These are phyloP conservation scores for Candida succiphila DNA, from an alignment of 805 yeast species.

Conservation along the genomic window DNA sequence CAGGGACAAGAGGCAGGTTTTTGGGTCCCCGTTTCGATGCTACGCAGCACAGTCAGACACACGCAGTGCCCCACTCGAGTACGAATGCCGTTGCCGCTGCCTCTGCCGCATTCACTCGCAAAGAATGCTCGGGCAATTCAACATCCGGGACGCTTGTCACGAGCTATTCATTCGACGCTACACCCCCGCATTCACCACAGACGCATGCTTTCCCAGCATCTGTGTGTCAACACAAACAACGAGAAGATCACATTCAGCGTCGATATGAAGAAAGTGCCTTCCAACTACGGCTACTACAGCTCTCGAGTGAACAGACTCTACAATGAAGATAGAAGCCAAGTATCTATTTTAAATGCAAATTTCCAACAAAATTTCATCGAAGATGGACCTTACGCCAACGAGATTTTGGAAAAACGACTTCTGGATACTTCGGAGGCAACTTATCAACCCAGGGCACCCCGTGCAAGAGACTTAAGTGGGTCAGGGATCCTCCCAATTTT, in stretches of 20 bases:
- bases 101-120: too few relatives aligned
- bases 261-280: conserved; percentile 54
- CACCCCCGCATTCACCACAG: too few relatives aligned
- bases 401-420: conserved; percentile 8
- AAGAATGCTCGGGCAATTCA: too few relatives aligned
- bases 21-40: too few relatives aligned
- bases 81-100: too few relatives aligned
- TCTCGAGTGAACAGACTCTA: conserved; percentile 65
- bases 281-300: conserved; percentile 69
- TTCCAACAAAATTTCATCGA: conserved; percentile 4
- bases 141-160: too few relatives aligned
- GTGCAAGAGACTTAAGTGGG: not conserved
- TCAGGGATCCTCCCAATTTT: conserved; percentile 31
- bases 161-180: too few relatives aligned
- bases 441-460: conserved; percentile 2
- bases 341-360: conserved; percentile 29
- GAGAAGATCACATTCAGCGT: conserved; percentile 31
- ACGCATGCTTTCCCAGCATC: conserved; percentile 18
- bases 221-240: conserved; percentile 14
- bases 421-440: conserved; percentile 8
- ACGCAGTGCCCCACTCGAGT: too few relatives aligned
- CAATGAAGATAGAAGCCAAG: conserved; percentile 77
- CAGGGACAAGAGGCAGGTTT: too few relatives aligned
- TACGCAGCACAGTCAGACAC: too few relatives aligned
- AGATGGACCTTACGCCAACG: conserved; percentile 1